Evolutionary conservation across 306 rosid genomes (phyloP), one percentile per base, ranked within the genome.

Genomic region (Leucaena leucocephala): DNA sequence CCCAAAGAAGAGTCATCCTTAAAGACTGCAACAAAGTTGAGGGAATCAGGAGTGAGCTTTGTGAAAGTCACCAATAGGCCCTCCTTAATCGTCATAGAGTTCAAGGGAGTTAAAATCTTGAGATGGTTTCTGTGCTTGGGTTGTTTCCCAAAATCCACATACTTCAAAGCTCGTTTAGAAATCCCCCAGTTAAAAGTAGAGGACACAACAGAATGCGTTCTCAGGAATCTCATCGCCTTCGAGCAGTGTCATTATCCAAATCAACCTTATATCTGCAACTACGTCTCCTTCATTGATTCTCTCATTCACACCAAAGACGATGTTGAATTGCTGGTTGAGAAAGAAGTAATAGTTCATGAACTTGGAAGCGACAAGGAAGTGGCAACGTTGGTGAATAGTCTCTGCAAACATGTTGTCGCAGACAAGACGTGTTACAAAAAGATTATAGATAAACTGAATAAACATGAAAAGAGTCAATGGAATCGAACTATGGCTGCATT

Each of bases 1-100:
- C n/a, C n/a, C 34, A 9, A 19, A 9, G 1, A 59, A 27, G 39
- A 8, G 15, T 4, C 3, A 0, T 2, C 50, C 21, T 44, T 4
- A 3, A 39, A 0, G 8, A 66, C 49, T 1, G 50, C 71, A 4
- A 66, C 71, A 2, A 40, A 66, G 50, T 39, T 66, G 16, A 13
- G 22, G 11, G 35, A 66, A 40, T 22, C 71, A 17, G 50, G 71
- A 17, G 71, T 66, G 71, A 66, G 49, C 71, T 66, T 66, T 9
- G 49, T 40, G 71, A n/a, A 39, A 40, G 35, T 40, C 8, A 2
- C 0, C 4, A 7, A n/a, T 1, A 39, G 1, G 0, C 49, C 11
- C 15, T 40, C 45, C 45, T 42, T 38, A 38, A 4, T 38, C 6
- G 42, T 3, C 42, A 38, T 38, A 38, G 7, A 43, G 46, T 8